A percentile compares a stretch with the other conserved stretches of the same genome.
Evolutionary conservation across 768 basidiomycete species (phyloP).

Genomic region (Antrodiella citrinella): DNA sequence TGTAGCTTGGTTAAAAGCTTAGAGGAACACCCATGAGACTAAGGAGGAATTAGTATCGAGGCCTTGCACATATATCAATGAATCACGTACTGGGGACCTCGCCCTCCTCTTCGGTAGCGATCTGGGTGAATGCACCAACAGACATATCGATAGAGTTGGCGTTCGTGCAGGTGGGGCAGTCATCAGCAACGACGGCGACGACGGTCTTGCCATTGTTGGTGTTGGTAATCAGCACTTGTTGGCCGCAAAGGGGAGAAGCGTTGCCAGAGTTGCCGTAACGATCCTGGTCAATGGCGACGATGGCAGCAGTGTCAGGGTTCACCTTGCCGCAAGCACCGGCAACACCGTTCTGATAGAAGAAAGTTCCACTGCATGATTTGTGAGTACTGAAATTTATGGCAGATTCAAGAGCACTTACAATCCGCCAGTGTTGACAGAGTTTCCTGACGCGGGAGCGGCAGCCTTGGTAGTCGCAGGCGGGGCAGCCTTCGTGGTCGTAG

Average conservation of each 20-base stretch:
- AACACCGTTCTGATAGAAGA: conserved; percentile 40
- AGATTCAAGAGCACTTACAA: conserved; percentile 27
- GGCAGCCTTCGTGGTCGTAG: conserved; percentile 5
- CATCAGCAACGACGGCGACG: conserved; percentile 50
- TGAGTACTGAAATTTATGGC: too few relatives aligned
- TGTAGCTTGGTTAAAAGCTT: neutral
- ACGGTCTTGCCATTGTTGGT: conserved; percentile 47
- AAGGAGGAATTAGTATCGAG: neutral
- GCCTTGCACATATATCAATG: conserved; percentile 4
- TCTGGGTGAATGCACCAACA: conserved; percentile 50
- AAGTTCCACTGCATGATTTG: conserved; percentile 32
- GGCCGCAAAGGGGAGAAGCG: conserved; percentile 56
- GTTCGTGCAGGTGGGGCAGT: conserved; percentile 70
- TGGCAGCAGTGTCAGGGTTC: conserved; percentile 45
- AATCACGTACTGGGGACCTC: conserved; percentile 44
- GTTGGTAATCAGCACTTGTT: conserved; percentile 57
- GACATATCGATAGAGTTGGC: conserved; percentile 69
- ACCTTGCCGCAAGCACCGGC: conserved; percentile 73
- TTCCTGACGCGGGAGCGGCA: neutral
- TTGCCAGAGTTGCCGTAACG: conserved; percentile 42
- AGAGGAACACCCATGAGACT: conserved; percentile 12
- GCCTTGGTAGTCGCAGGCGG: neutral
- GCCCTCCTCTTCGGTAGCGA: conserved; percentile 46
- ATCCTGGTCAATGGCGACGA: conserved; percentile 55
- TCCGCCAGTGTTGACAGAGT: conserved; percentile 24